These are phyloP conservation scores for Jatropha multifida DNA, from an alignment of 441 rosid species.

Conservation along the genomic window DNA sequence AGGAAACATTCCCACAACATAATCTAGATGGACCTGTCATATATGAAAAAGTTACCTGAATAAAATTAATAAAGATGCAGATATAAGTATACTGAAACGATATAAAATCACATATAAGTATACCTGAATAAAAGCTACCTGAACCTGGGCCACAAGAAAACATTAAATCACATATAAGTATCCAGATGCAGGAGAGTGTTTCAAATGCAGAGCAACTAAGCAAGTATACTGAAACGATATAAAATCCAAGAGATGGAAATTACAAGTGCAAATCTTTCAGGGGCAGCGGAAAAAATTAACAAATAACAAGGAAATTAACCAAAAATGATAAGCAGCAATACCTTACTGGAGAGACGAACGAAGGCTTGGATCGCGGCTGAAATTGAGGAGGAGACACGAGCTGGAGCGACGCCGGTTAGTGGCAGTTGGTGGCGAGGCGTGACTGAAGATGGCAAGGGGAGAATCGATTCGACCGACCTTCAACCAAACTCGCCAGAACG, in stretches of 20 bases:
- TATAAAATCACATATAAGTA: too few relatives aligned
- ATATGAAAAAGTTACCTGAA: slow-evolving; percentile 46
- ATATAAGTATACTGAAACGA: too few relatives aligned
- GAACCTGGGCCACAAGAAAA: slow-evolving; percentile 42
- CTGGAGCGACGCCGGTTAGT: too few relatives aligned
- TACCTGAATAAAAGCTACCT: too few relatives aligned
- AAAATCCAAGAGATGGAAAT: background rate
- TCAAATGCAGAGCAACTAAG: background rate
- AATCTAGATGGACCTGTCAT: background rate
- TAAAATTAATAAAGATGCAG: slow-evolving; percentile 50
- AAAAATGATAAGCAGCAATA: too few relatives aligned
- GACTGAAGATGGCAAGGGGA: too few relatives aligned
- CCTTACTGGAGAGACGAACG: too few relatives aligned
- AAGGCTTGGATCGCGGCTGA: too few relatives aligned
- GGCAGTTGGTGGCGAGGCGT: too few relatives aligned
- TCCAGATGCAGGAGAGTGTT: background rate
- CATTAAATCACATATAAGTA: background rate
- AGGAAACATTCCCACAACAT: background rate
- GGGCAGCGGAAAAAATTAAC: background rate
- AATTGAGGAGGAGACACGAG: too few relatives aligned
- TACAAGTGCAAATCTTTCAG: background rate
- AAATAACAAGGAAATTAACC: background rate
- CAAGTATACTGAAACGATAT: background rate
- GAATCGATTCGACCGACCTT: too few relatives aligned
- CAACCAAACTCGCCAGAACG: too few relatives aligned